Evolutionary conservation across 2,329 filamentous ascomycete genomes (phyloP).

Genomic region (Chrysoporthe cubensis): DNA sequence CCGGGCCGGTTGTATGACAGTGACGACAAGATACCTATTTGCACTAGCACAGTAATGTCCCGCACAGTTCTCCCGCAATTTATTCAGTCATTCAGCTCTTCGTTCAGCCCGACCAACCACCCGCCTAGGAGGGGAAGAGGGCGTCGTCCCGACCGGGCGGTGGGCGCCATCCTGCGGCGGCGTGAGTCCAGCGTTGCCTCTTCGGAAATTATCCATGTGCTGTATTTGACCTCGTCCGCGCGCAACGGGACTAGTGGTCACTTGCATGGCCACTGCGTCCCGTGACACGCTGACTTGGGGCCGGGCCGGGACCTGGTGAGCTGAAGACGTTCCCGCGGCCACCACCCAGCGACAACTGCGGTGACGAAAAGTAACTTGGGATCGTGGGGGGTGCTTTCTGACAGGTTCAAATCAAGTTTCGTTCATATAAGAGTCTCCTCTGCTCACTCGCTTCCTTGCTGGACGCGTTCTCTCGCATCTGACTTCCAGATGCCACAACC

Average conservation of each 20-base stretch:
- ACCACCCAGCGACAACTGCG: not conserved
- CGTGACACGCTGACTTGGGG: not conserved
- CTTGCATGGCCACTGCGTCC: not conserved
- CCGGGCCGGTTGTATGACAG: not conserved
- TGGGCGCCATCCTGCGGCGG: not conserved
- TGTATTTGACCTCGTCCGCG: not conserved
- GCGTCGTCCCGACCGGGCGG: not conserved
- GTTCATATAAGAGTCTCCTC: not conserved
- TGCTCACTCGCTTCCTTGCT: too few relatives aligned
- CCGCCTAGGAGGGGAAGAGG: not conserved
- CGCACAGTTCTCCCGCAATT: not conserved
- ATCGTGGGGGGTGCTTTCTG: not conserved
- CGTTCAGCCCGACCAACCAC: not conserved
- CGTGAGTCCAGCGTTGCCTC: not conserved
- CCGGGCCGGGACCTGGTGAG: not conserved
- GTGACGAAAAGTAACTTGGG: not conserved
- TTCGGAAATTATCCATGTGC: not conserved
- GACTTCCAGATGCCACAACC: too few relatives aligned
- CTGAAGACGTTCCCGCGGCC: not conserved
- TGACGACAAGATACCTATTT: slow-evolving; percentile 14
- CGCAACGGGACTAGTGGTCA: not conserved
- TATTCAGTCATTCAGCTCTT: not conserved
- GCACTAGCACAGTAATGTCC: not conserved
- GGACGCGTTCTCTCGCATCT: too few relatives aligned
- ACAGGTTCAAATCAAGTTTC: not conserved